Evolutionary conservation across 208 protist species (phyloP), one percentile per base, ranked within the genome.

Genomic region (Trypanosoma caninum): DNA sequence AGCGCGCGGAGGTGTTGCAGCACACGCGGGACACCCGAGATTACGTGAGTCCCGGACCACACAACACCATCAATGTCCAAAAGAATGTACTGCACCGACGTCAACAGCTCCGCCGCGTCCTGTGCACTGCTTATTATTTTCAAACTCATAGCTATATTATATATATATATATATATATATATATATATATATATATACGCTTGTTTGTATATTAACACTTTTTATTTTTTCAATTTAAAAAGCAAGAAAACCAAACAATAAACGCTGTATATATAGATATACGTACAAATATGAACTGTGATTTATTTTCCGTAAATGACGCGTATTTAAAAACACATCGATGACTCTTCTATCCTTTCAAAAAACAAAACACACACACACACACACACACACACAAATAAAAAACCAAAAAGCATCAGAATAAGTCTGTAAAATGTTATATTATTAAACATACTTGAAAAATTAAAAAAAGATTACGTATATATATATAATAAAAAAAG

Each of bases 61-160:
- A 92, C 46, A 18, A 92, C 85, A 22, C 85, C 85, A 50, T 92
- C 82, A 18, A 87, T 67, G 45, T 92, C 85, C 9, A 87, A 67
- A 22, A 92, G 65, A 57, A 91, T 56, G 67, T 88, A 84, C 64
- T 76, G 37, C 25, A 85, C 56, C 0, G 68, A 73, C 27, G 46
- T 27, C 22, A 89, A 47, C 22, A 84, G 65, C 28, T 65, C 35
- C n/a, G 59, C 59, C 13, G 68, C 76, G 8, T 65, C 34, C n/a
- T 59, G 31, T 1, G 54, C 44, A 0, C 75, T 75, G 2, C 59
- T 28, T 11, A 44, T 30, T 30, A 20, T 52, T 31, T 18, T 1
- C 1, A 20, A 14, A 14, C 3, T 30, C 47, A 56, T 48, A 20
- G 2, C n/a, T n/a, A 0, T 42, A 14, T 30, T 45, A 18, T 1